Base-by-base conservation (phyloP, 306 rosid species). In the Inga leiocalycina region DNA sequence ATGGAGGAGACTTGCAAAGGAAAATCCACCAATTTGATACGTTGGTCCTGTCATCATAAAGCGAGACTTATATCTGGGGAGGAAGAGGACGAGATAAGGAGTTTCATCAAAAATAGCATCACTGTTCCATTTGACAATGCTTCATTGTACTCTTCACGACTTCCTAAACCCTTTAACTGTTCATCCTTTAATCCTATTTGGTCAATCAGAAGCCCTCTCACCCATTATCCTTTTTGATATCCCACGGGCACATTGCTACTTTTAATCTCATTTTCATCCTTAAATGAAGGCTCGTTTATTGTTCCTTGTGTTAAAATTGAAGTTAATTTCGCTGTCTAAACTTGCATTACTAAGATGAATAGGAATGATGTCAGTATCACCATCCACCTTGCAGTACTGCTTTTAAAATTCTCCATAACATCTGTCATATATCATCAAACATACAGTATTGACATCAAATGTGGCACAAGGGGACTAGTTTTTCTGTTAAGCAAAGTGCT, bases 1-100 rank as follows among this genome's bases (percentile, higher is more conserved):
- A 57, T 10, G 20, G 17, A 10, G 12, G 14, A 17, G 9, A 88
- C 86, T 88, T 30, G 86, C 91, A 78, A 88, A 88, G 72, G 86
- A 88, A 27, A 86, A 81, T 75, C 89, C 89, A 3, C 66, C 84
- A 0, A 83, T 75, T 81, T 77, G 82, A 80, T 84, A 83, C 16
- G 46, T 75, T 4, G 91, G 89, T 70, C 87, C 89, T 64, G 59
- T 80, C 85, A 74, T 71, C 8, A 43, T 66, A 67, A 82, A 86
- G 49, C 64, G n/a, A 8, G 88, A 87, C 62, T 79, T 66, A 49
- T 82, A 69, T 67, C 41, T 80, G 4, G 87, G 51, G 59, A 87
- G 82, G 62, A 89, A 87, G 35, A 85, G 24, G 41, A 73, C 80
- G 16, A 84, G 68, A 71, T 69, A 80, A 6, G 90, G 88, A 19